These are phyloP conservation scores for Beverwykella pulmonaria DNA, from an alignment of 495 filamentous ascomycete species.

Conservation along the genomic window DNA sequence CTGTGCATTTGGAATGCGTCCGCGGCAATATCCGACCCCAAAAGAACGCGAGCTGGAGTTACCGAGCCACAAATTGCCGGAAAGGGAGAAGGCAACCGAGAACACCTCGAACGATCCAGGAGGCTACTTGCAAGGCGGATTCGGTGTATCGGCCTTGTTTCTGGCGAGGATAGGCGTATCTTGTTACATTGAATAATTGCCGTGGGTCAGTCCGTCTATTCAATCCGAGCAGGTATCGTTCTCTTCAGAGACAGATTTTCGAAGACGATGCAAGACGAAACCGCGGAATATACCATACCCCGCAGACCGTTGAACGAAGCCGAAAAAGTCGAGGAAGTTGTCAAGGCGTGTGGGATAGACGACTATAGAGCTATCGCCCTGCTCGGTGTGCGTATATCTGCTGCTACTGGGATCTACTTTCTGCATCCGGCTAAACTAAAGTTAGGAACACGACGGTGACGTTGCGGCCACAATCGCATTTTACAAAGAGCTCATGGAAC, in stretches of 20 bases:
- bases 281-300: not conserved
- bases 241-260: too few relatives aligned
- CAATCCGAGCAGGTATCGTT: slow-evolving; percentile 3
- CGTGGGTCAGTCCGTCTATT: not conserved
- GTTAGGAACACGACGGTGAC: slow-evolving; percentile 6
- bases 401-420: not conserved
- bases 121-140: slow-evolving; percentile 5
- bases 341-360: slow-evolving; percentile 6
- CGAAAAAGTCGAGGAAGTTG: slow-evolving; percentile 8
- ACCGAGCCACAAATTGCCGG: slow-evolving; percentile 6
- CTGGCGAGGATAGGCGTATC: not conserved
- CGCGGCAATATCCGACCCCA: not conserved
- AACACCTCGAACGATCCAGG: slow-evolving; percentile 1
- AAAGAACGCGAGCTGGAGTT: slow-evolving; percentile 1
- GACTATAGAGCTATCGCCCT: slow-evolving; percentile 7
- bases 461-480: slow-evolving; percentile 7
- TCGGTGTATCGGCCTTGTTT: slow-evolving; percentile 1
- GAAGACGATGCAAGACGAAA: slow-evolving; percentile 10
- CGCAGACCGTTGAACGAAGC: slow-evolving; percentile 6
- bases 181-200: slow-evolving; percentile 1
- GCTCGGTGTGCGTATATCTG: slow-evolving; percentile 5
- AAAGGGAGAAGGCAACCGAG: slow-evolving; percentile 2
- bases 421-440: slow-evolving; percentile 7
- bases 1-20: not conserved
- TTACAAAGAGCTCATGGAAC: slow-evolving; percentile 6